phyloP scores from a whole-genome alignment of 768 basidiomycete genomes.

The Phallus indusiatus region DNA sequence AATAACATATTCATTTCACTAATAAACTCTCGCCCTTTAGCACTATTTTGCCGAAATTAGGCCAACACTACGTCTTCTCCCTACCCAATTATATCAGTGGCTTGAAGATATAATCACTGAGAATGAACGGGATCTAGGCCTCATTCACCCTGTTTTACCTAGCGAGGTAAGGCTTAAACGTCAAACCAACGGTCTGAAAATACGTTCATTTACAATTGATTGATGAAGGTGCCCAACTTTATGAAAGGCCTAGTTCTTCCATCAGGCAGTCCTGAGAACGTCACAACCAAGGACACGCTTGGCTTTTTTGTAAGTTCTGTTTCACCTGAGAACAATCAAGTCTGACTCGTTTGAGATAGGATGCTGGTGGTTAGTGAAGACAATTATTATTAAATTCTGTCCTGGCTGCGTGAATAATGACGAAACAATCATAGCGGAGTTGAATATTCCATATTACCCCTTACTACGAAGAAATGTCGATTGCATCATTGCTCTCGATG shows the following conservation, averaged over 20 bases:
- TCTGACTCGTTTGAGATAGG: conserved; percentile 7
- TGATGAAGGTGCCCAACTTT: conserved; percentile 20
- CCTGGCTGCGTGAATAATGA: background rate
- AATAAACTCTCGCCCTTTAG: conserved; percentile 12
- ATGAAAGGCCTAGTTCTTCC: conserved; percentile 17
- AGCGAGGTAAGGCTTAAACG: conserved; percentile 11
- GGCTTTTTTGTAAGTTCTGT: conserved; percentile 18
- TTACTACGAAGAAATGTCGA: conserved; percentile 19
- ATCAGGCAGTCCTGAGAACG: conserved; percentile 11
- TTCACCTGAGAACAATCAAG: background rate
- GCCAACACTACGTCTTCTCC: conserved; percentile 17
- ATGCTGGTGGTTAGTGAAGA: conserved; percentile 18
- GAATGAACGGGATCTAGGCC: conserved; percentile 15
- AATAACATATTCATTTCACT: background rate
- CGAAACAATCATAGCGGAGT: conserved; percentile 8
- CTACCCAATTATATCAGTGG: conserved; percentile 9
- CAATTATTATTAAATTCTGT: background rate
- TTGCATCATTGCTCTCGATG: conserved; percentile 20
- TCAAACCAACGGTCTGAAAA: background rate
- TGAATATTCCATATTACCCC: conserved; percentile 22
- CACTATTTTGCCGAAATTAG: conserved; percentile 22
- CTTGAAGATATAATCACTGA: conserved; percentile 13
- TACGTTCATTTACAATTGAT: background rate
- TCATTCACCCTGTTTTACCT: conserved; percentile 22
- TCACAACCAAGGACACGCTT: conserved; percentile 18